Evolutionary conservation across 805 yeast species (phyloP), one percentile per base, ranked within the genome.

Genomic region (Ascoidea rubescens): DNA sequence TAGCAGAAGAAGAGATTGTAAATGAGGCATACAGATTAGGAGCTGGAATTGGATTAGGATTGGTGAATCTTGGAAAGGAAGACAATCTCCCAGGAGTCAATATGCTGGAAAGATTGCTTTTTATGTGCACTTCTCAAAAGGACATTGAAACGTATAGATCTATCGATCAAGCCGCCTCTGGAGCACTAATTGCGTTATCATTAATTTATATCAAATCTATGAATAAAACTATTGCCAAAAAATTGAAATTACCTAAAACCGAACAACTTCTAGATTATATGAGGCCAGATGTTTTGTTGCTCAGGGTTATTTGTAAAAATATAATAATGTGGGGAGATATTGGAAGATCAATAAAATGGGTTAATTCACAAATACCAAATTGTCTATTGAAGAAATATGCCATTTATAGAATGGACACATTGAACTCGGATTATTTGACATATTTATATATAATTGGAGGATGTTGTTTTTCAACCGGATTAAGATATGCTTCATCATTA

Each of bases 41-140:
- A 1, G 95, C 95, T 0, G 99, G 99, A 0, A 77, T 91, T 46
- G 79, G 96, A 0, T 66, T 90, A 16, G 99, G 99, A 0, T 77
- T 82, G 53, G 80, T 89, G 14, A 89, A 90, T 60, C 64, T 89
- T 33, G 96, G 95, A 0, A 77, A 78, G 52, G 95, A 93, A 1
- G 75, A 75, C 51, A 78, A 75, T 54, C 64, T 83, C 49, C 68
- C 74, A 49, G 81, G 81, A 0, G 64, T 79, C 47, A 75, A 75
- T 54, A 75, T 85, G 5, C 77, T 80, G 30, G 88, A 83, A 54
- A 70, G 68, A 49, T 67, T 88, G 43, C 62, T 83, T 46, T 69
- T 79, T 0, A 67, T 78, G 52, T 87, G 88, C 0, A 69, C 74
- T 1, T 71, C 81, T 5, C 71, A 77, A 67, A 76, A 77, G 55